These are phyloP conservation scores for Melanogaster broomeanus DNA, from an alignment of 768 basidiomycete species.

Conservation along the genomic window DNA sequence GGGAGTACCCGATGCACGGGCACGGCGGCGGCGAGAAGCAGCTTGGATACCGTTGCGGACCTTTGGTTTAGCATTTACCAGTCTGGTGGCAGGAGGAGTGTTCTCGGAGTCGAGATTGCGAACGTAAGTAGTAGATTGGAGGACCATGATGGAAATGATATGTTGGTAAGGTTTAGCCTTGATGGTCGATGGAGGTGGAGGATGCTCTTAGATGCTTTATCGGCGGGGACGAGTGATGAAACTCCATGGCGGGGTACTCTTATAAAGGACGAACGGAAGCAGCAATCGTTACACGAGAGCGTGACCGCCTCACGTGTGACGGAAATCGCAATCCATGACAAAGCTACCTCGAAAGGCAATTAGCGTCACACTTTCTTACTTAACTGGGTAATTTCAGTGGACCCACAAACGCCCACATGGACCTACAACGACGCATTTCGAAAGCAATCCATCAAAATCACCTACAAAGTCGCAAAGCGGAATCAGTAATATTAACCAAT, in stretches of 20 bases:
- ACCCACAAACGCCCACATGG: conserved; percentile 28
- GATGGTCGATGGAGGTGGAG: neutral
- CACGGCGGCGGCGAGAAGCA: conserved; percentile 42
- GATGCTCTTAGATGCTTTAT: conserved; percentile 3
- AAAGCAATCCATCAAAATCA: conserved; percentile 29
- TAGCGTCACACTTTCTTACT: conserved; percentile 12
- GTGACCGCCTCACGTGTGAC: conserved; percentile 34
- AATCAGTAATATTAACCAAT: too few species aligned
- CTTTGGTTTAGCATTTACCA: conserved; percentile 9
- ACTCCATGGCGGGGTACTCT: conserved; percentile 11
- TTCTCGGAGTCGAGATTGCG: conserved; percentile 35
- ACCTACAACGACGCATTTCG: conserved; percentile 5
- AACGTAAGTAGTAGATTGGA: conserved; percentile 18
- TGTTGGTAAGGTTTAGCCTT: conserved; percentile 2
- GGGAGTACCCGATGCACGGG: conserved; percentile 30
- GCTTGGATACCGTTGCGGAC: conserved; percentile 32
- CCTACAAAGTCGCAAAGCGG: neutral
- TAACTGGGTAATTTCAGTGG: conserved; percentile 24
- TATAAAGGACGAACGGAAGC: conserved; percentile 24
- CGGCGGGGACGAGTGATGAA: conserved; percentile 7
- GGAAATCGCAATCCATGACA: conserved; percentile 29
- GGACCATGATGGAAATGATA: conserved; percentile 26
- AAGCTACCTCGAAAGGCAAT: conserved; percentile 23
- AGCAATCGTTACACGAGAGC: conserved; percentile 9
- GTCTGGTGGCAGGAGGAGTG: conserved; percentile 26